A percentile compares a stretch with the other conserved stretches of the same genome.
Evolutionary conservation across 148 eudicot genomes (phyloP).

Genomic region (Spergularia marina): DNA sequence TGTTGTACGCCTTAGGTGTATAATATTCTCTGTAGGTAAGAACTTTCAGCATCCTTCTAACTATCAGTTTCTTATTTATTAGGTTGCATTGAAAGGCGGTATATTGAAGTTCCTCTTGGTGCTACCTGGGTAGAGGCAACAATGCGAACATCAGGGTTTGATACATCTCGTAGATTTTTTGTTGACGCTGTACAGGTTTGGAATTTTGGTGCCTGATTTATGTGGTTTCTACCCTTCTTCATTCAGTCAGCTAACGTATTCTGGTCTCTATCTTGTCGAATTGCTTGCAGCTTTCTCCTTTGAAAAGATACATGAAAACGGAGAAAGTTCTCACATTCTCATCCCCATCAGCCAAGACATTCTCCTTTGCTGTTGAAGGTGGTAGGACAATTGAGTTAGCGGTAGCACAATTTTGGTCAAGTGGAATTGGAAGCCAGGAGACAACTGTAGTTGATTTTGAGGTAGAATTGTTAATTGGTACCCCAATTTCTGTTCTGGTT

Average conservation of each 20-base stretch:
- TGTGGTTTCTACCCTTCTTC: conserved; percentile 10
- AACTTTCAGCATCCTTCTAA: background rate
- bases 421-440: conserved; percentile 94
- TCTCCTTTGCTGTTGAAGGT: conserved; percentile 85
- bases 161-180: conserved; percentile 79
- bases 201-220: conserved; percentile 17
- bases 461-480: conserved; percentile 37
- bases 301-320: conserved; percentile 90
- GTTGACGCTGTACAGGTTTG: conserved; percentile 87
- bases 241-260: conserved; percentile 15
- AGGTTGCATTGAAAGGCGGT: conserved; percentile 92
- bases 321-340: conserved; percentile 75
- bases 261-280: conserved; percentile 15
- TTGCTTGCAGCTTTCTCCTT: conserved; percentile 71
- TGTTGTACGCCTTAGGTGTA: background rate
- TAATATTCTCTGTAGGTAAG: background rate
- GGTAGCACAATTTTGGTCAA: conserved; percentile 96
- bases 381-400: conserved; percentile 89
- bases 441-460: conserved; percentile 75
- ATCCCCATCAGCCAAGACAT: conserved; percentile 80
- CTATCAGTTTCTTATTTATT: background rate
- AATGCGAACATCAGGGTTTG: conserved; percentile 87
- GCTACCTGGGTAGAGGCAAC: conserved; percentile 96
- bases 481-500: background rate
- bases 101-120: conserved; percentile 87